These are phyloP conservation scores for Penicillium macrosclerotiorum DNA, from an alignment of 495 filamentous ascomycete genomes.

Conservation along the genomic window DNA sequence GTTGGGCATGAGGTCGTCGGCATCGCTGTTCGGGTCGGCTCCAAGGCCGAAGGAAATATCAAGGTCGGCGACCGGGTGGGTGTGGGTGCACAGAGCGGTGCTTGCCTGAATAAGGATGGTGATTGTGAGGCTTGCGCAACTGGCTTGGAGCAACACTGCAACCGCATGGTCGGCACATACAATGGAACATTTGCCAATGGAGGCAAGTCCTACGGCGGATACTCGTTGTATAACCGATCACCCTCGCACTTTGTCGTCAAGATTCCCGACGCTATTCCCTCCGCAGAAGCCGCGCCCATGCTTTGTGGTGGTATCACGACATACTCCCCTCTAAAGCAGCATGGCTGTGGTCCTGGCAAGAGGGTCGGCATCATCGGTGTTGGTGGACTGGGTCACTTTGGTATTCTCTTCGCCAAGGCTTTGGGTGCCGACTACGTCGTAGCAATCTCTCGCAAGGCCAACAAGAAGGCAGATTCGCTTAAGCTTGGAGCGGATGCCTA, in stretches of 20 bases:
- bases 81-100: conserved; percentile 76
- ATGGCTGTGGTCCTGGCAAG: conserved; percentile 78
- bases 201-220: conserved; percentile 64
- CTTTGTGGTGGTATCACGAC: conserved; percentile 81
- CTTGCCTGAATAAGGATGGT: conserved; percentile 57
- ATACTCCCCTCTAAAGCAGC: conserved; percentile 68
- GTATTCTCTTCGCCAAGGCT: conserved; percentile 59
- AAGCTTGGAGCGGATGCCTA: conserved; percentile 61
- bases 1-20: conserved; percentile 89
- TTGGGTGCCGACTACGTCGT: conserved; percentile 75
- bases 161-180: conserved; percentile 50
- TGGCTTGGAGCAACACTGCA: conserved; percentile 67
- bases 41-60: conserved; percentile 56
- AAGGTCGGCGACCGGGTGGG: conserved; percentile 84
- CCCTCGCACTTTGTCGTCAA: conserved; percentile 74
- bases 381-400: conserved; percentile 77
- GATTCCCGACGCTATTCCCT: conserved; percentile 65
- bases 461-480: conserved; percentile 69
- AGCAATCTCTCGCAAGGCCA: conserved; percentile 69
- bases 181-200: conserved; percentile 46
- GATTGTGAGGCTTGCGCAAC: conserved; percentile 67
- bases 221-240: conserved; percentile 69
- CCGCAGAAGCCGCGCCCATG: conserved; percentile 74
- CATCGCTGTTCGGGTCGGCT: conserved; percentile 69
- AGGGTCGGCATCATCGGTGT: conserved; percentile 79